Evolutionary conservation across 2,329 filamentous ascomycete genomes (phyloP), one percentile per base, ranked within the genome.

Genomic region (Cercospora sojina): DNA sequence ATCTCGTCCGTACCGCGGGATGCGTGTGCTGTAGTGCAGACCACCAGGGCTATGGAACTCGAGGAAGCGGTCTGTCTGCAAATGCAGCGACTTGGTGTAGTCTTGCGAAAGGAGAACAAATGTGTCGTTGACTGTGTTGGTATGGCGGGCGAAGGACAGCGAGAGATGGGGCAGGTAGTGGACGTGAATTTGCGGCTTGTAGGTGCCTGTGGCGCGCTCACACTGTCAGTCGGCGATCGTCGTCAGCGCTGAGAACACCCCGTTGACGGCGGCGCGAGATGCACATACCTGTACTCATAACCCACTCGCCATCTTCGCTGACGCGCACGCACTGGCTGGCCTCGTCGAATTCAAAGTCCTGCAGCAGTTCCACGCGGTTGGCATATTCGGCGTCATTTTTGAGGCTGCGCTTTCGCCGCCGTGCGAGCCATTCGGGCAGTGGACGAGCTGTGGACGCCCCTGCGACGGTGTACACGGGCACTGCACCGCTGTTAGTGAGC

Each of bases 341-440:
- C 80, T 97, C 93, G 75, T 97, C 93, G 75, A 99, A 98, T 76
- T 96, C 93, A 79, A 99, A 99, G 77, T 99, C 95, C 76, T 99
- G 95, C 41, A 99, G 86, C 65, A 99, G 84, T 79, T 99, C 95
- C 73, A 99, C 90, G 71, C 95, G 90, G 78, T 93, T 97, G 70
- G 93, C 90, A 80, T 94, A 98, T 77, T 97, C 94, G 67, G 91
- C 85, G 77, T 98, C 94, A 72, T 94, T 89, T 80, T 98, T 98
- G 73, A 97, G 82, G 76, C 91, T 96, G 77, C 91, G 87, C 84
- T 97, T 98, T 77, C 94, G 86, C 74, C 92, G 90, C 71, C 92
- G 87, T 35, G 93, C 91, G 67, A 99, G 90, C 93, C 95, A 99
- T 81, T 99, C 95, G 67, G 95, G 95, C 31, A 99, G 85, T 20